Base-by-base conservation (phyloP, 1,284 basidiomycete genomes). In the Ustilago xerochloae region DNA sequence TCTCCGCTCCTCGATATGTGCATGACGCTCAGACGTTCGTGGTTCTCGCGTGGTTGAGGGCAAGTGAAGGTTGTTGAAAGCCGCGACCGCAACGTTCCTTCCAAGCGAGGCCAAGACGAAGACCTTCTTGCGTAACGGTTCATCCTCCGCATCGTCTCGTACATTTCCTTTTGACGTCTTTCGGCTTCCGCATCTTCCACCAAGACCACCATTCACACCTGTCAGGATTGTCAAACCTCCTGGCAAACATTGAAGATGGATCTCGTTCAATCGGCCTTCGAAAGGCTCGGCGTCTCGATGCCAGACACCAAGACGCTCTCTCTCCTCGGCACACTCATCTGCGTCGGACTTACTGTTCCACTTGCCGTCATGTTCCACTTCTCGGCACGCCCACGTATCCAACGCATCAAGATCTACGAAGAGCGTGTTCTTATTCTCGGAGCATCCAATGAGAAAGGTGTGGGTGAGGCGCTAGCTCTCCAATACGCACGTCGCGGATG, bases 381-480 rank as follows among this genome's bases (percentile, higher is more conserved):
- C 38, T 61, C 68, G 16, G 52, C 61, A 1, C 48, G 68, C 1
- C 62, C 63, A 20, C 59, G 66, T 18, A 67, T 35, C 3, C 72
- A 75, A 30, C 35, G 60, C 4, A 57, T 89, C 55, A 76, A 81
- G 12, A 85, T 85, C 4, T 57, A 56, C 7, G 64, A 86, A 8
- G 93, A 94, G 80, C 89, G 91, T 1, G 91, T 94, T 6, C 84
- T 94, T 12, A 87, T 95, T 61, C 86, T 95, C 28, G 93, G 93
- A 16, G 92, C 91, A 1, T 91, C 91, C 7, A 78, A 69, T 28
- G 61, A 68, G 16, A 90, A 90, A 43, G 93, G 94, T 0, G 90
- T 95, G n/a, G 94, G 94, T 2, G 88, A 89, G 54, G 87, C 88
- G 3, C 87, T 94, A 20, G 92, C 93, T 1, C 86, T 88, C 15